Evolutionary conservation across 2,329 filamentous ascomycete genomes (phyloP).

Genomic region (Neoarthrinium moseri): DNA sequence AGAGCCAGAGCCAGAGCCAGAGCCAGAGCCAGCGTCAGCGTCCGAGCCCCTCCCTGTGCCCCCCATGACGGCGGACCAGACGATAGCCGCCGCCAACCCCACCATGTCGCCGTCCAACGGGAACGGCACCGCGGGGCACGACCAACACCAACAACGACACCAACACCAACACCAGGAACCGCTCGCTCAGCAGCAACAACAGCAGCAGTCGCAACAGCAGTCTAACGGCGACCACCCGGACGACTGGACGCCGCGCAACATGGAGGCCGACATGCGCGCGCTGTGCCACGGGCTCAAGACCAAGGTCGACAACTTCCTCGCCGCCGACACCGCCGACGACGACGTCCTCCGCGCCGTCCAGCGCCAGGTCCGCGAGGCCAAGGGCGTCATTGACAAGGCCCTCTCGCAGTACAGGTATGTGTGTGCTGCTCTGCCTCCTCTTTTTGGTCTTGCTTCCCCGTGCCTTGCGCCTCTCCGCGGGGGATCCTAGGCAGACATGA

Average conservation of each 20-base stretch:
- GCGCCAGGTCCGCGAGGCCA: conserved; percentile 68
- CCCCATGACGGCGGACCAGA: too few relatives aligned
- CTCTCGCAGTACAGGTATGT: conserved; percentile 72
- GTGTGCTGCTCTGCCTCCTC: conserved; percentile 7
- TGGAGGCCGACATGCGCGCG: conserved; percentile 10
- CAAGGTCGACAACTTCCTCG: conserved; percentile 66
- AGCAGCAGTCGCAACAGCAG: too few relatives aligned
- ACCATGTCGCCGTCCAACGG: not conserved
- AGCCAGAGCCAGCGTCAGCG: too few relatives aligned
- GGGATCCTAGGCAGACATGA: too few relatives aligned
- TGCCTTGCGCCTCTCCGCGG: not conserved
- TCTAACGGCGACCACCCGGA: too few relatives aligned
- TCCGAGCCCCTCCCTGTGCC: too few relatives aligned
- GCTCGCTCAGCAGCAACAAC: too few relatives aligned
- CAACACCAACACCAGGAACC: too few relatives aligned
- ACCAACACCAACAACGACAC: not conserved
- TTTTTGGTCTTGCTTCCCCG: conserved; percentile 2
- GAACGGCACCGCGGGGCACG: not conserved
- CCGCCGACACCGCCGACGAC: conserved; percentile 53
- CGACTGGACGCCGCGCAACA: not conserved
- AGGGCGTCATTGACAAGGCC: conserved; percentile 73
- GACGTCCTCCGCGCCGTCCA: conserved; percentile 65
- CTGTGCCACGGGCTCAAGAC: conserved; percentile 53
- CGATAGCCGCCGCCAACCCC: not conserved
- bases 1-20: too few relatives aligned